Percentiles rank a stretch among this genome's conserved stretches.
phyloP scores from a whole-genome alignment of 192 early-diverging fungal species.

The Coemansia sp. region DNA sequence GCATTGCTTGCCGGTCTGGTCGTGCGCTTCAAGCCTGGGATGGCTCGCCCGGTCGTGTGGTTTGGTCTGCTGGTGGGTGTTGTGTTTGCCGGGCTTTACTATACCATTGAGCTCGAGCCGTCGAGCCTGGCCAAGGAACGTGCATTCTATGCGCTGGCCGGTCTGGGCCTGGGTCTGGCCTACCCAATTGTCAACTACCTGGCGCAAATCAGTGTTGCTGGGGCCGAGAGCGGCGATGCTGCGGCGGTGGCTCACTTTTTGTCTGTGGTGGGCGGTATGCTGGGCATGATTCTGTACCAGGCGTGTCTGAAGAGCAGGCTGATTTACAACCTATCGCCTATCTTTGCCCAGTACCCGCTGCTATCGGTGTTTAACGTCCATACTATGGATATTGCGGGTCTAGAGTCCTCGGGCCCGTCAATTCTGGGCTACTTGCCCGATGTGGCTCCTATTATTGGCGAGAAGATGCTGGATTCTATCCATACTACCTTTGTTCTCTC shows the following conservation, averaged over 20 bases:
- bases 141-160: conserved; percentile 35
- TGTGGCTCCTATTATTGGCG: conserved; percentile 14
- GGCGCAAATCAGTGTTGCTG: conserved; percentile 31
- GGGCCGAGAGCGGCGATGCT: conserved; percentile 23
- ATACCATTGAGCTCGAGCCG: conserved; percentile 20
- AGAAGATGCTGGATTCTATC: conserved; percentile 21
- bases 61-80: conserved; percentile 16
- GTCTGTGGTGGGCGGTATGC: conserved; percentile 44
- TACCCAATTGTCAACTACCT: conserved; percentile 24
- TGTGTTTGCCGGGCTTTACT: conserved; percentile 37
- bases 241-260: conserved; percentile 38
- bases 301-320: conserved; percentile 42
- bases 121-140: conserved; percentile 21
- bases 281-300: conserved; percentile 42
- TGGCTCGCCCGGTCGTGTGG: conserved; percentile 34
- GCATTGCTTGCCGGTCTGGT: conserved; percentile 19
- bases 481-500: conserved; percentile 34
- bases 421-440: conserved; percentile 19
- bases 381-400: conserved; percentile 37
- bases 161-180: conserved; percentile 28
- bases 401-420: conserved; percentile 23
- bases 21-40: conserved; percentile 3
- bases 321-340: conserved; percentile 19
- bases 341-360: conserved; percentile 24
- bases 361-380: conserved; percentile 21